These are phyloP conservation scores for Colletotrichum karsti DNA, from an alignment of 2,329 filamentous ascomycete species.

Conservation along the genomic window DNA sequence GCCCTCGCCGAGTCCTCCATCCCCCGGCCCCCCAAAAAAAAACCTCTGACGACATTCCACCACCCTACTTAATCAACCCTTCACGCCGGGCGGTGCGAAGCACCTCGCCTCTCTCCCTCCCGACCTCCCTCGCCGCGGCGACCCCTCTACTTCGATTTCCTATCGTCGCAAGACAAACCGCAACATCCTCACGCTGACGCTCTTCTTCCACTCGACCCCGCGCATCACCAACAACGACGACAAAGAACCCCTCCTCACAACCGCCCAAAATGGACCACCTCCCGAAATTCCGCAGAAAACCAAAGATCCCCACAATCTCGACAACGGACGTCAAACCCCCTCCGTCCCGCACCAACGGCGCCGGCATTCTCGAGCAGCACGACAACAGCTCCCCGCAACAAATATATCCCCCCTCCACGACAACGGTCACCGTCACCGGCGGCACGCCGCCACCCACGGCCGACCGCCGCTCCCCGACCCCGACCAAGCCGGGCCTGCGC, in stretches of 20 bases:
- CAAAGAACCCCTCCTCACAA: background rate
- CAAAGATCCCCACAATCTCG: constrained; percentile 52
- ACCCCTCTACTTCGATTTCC: background rate
- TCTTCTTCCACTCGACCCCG: background rate
- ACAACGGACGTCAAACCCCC: constrained; percentile 42
- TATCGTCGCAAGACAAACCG: background rate
- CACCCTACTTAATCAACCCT: constrained; percentile 13
- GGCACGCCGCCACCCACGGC: no score
- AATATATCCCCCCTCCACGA: constrained; percentile 31
- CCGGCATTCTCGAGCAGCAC: constrained; percentile 33
- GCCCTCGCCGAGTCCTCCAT: no score
- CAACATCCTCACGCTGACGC: background rate
- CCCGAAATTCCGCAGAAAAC: constrained; percentile 52
- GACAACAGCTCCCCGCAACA: constrained; percentile 32
- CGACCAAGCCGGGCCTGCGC: constrained; percentile 36
- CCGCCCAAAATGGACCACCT: constrained; percentile 48
- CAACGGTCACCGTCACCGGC: constrained; percentile 22
- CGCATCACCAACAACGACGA: background rate
- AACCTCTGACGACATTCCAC: constrained; percentile 26
- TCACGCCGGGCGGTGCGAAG: background rate
- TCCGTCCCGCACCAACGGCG: constrained; percentile 25
- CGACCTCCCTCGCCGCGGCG: background rate
- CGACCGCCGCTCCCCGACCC: constrained; percentile 11
- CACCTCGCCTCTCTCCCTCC: background rate
- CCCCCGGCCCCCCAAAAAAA: constrained; percentile 4